Percentiles rank a stretch among this genome's conserved stretches.
Evolutionary conservation across 495 filamentous ascomycete genomes (phyloP).

Genomic region (Neurospora sp.): DNA sequence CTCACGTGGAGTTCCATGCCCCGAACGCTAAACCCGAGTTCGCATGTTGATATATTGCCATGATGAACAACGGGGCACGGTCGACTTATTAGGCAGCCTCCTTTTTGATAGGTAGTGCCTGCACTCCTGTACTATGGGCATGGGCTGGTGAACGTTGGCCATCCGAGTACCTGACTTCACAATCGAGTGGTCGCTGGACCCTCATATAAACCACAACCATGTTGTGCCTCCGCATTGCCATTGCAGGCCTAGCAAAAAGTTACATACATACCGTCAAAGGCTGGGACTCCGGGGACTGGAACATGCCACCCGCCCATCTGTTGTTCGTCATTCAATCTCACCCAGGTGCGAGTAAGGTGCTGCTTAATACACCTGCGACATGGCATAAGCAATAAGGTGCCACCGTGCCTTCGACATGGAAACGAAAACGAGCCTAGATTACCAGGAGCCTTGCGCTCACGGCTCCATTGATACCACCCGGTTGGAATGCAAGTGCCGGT

Average conservation of each 20-base stretch:
- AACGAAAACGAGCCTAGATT: not conserved
- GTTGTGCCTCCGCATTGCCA: not conserved
- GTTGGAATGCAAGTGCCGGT: conserved; percentile 14
- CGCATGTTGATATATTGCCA: not conserved
- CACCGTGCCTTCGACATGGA: not conserved
- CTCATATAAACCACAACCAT: not conserved
- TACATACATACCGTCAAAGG: not conserved
- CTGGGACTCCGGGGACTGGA: not conserved
- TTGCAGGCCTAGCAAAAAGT: not conserved
- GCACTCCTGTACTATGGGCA: not conserved
- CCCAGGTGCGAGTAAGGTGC: not conserved
- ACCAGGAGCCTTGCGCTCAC: not conserved
- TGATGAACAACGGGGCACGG: not conserved
- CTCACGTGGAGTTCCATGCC: not conserved
- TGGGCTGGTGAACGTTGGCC: not conserved
- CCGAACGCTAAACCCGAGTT: not conserved
- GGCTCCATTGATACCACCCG: conserved; percentile 3
- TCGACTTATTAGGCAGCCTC: not conserved
- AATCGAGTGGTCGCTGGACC: not conserved
- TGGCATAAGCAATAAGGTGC: not conserved
- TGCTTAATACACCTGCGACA: not conserved
- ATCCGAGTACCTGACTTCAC: not conserved
- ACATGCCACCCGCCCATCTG: not conserved
- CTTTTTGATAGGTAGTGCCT: not conserved
- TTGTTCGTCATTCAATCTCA: not conserved